These are phyloP conservation scores for Stagonosporopsis chrysanthemi DNA, from an alignment of 2,329 filamentous ascomycete genomes.

Conservation along the genomic window DNA sequence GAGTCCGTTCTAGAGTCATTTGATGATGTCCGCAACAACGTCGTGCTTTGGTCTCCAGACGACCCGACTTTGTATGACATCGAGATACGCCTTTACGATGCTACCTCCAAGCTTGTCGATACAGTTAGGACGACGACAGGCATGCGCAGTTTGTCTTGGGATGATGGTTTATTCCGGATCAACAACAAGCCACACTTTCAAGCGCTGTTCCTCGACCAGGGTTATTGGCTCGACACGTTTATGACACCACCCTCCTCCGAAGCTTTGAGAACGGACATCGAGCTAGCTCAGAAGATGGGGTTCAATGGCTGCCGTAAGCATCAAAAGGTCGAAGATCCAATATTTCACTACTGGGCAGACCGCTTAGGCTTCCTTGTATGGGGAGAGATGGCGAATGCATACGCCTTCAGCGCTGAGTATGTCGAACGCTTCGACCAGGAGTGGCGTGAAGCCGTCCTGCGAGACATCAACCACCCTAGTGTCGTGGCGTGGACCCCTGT, in stretches of 20 bases:
- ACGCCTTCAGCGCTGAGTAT: constrained; percentile 67
- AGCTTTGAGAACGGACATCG: constrained; percentile 46
- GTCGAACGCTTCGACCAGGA: constrained; percentile 68
- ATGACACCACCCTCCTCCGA: constrained; percentile 64
- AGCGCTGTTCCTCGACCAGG: constrained; percentile 66
- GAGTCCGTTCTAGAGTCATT: constrained; percentile 26
- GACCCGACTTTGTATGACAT: constrained; percentile 65
- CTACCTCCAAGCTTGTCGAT: constrained; percentile 56
- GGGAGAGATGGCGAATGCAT: constrained; percentile 71
- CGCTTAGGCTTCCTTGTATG: constrained; percentile 68
- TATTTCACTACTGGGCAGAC: constrained; percentile 69
- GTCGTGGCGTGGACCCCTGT: constrained; percentile 72
- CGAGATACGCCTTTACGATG: constrained; percentile 59
- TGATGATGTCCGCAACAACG: constrained; percentile 53
- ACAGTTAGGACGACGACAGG: constrained; percentile 67
- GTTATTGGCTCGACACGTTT: constrained; percentile 68
- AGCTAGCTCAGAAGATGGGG: constrained; percentile 56
- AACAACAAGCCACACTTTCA: constrained; percentile 68
- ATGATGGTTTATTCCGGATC: constrained; percentile 65
- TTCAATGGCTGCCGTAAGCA: constrained; percentile 72
- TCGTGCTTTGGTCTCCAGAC: constrained; percentile 70
- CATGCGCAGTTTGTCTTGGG: constrained; percentile 68
- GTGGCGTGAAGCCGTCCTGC: constrained; percentile 68
- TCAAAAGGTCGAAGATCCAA: constrained; percentile 69
- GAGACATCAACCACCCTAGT: constrained; percentile 71